phyloP scores from a whole-genome alignment of 2,329 filamentous ascomycete species.

The Colletotrichum siamense region DNA sequence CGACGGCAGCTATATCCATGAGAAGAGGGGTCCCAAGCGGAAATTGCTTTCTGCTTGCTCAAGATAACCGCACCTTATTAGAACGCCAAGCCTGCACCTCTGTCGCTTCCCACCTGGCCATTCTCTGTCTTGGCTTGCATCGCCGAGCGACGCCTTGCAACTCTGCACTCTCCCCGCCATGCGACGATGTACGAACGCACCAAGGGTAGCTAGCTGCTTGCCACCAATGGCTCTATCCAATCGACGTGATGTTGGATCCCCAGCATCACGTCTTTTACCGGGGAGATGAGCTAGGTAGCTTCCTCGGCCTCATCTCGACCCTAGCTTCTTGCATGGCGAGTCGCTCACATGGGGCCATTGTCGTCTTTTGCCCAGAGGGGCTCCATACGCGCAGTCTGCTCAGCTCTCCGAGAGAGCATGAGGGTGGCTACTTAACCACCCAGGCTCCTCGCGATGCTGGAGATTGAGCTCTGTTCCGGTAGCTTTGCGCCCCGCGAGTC shows the following conservation, averaged over 20 bases:
- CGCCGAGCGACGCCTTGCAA: neutral
- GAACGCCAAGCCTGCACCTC: neutral
- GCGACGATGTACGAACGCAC: neutral
- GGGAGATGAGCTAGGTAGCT: neutral
- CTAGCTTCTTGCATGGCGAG: neutral
- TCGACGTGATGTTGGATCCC: neutral
- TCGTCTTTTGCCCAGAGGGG: neutral
- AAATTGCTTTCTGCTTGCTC: neutral
- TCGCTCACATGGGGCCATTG: neutral
- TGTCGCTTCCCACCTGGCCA: neutral
- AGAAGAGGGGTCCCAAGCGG: neutral
- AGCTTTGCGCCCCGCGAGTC: slow-evolving; percentile 10
- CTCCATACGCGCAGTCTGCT: neutral
- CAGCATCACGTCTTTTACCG: slow-evolving; percentile 3
- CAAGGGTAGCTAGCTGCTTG: neutral
- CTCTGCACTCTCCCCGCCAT: neutral
- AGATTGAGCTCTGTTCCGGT: neutral
- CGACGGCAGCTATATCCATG: neutral
- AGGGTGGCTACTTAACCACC: slow-evolving; percentile 1
- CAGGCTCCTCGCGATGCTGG: neutral
- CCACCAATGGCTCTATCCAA: neutral
- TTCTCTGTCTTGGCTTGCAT: slow-evolving; percentile 1
- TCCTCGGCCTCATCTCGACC: neutral
- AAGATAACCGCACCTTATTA: neutral
- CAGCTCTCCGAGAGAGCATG: neutral